Evolutionary conservation across 2,329 filamentous ascomycete genomes (phyloP).

Genomic region (Verticillium longisporum): DNA sequence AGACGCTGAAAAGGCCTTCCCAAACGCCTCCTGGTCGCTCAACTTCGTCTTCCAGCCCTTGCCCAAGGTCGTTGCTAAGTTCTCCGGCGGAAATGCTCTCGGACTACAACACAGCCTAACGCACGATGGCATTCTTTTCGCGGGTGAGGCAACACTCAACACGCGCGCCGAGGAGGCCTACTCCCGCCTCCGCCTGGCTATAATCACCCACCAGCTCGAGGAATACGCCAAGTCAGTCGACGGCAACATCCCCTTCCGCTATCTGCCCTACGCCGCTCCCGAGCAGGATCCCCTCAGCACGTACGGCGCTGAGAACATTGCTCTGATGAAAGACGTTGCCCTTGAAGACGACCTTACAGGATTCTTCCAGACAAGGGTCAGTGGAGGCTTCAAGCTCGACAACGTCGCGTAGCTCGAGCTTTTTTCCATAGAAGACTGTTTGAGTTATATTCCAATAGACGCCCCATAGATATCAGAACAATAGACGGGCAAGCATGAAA

Average conservation of each 20-base stretch:
- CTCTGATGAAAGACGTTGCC: conserved; percentile 18
- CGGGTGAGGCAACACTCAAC: background rate
- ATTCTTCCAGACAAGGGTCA: conserved; percentile 26
- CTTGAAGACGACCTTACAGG: conserved; percentile 23
- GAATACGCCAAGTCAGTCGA: conserved; percentile 7
- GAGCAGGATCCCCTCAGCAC: conserved; percentile 19
- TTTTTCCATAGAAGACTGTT: too few relatives aligned
- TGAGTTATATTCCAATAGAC: too few relatives aligned
- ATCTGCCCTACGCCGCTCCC: conserved; percentile 27
- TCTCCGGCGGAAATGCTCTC: conserved; percentile 4
- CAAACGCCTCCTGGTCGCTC: conserved; percentile 4
- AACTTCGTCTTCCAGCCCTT: conserved; percentile 11
- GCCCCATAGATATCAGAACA: too few relatives aligned
- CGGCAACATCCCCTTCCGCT: conserved; percentile 20
- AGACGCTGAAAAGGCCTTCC: background rate
- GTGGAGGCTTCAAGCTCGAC: conserved; percentile 14
- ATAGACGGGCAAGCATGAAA: too few relatives aligned
- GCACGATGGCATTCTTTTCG: background rate
- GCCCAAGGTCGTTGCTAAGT: conserved; percentile 4
- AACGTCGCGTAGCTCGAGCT: background rate
- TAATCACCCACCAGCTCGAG: conserved; percentile 21
- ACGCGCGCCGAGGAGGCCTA: conserved; percentile 19
- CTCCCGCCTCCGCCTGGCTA: conserved; percentile 21
- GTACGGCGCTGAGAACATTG: conserved; percentile 24
- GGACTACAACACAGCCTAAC: background rate